Base-by-base conservation (phyloP, 345 rosid genomes). In the Sonneratia alba region DNA sequence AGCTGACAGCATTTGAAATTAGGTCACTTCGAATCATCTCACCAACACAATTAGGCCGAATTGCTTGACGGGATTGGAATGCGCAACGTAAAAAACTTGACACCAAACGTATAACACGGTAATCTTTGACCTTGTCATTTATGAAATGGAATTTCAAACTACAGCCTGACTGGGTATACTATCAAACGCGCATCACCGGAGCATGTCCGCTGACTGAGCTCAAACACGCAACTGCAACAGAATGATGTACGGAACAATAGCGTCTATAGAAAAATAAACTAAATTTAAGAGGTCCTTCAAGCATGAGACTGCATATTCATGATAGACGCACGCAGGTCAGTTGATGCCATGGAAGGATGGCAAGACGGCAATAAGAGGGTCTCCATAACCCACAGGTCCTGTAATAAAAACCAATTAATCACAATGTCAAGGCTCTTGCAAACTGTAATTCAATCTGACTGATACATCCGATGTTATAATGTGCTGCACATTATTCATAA, bases 341-440 rank as follows among this genome's bases (percentile, higher is more conserved):
- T 79, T 43, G 78, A 89, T 91, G 71, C 77, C 85, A 36, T 80
- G 94, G 70, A 91, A 94, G 14, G 96, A 90, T 70, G 97, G 95
- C 81, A 94, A 77, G 75, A 94, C 86, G 3, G 98, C 98, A 6
- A 94, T 80, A 6, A 94, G 84, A 63, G 97, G 96, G 75, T 94
- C 96, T 69, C 96, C 97, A 36, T 84, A 94, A n/a, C 97, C 97
- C 72, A 91, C 87, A 11, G 89, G 82, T 45, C 88, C 98, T 94
- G 95, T 48, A 72, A 22, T 42, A 67, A 27, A 71, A 53, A 37
- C 56, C 56, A 32, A 67, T 19, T 7, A 47, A 42, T 42, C 51
- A 63, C 36, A 9, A 9, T 5, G 45, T 9, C 45, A 42, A 42
- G 21, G 12, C 19, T 18, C 19, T 18, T 14, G 19, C 56, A 49